Percentiles rank a stretch among this genome's conserved stretches.
phyloP scores from a whole-genome alignment of 495 filamentous ascomycete species.

The Penicillium argentinense region DNA sequence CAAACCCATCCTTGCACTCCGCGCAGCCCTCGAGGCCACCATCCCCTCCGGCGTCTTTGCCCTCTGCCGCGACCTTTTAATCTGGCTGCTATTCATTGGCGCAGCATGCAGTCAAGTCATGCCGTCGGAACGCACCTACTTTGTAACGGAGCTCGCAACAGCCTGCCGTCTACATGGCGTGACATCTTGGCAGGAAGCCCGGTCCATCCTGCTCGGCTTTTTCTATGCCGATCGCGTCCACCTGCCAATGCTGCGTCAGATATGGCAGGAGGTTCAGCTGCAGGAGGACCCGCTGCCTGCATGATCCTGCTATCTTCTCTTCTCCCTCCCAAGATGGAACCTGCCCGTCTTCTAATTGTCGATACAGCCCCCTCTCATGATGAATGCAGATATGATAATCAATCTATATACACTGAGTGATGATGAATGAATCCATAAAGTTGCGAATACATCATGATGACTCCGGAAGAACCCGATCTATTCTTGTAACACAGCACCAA shows the following conservation, averaged over 20 bases:
- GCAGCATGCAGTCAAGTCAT: slow-evolving; percentile 34
- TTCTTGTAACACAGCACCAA: too few species aligned
- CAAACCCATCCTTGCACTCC: slow-evolving; percentile 40
- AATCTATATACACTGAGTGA: too few species aligned
- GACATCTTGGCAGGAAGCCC: slow-evolving; percentile 39
- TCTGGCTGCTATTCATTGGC: slow-evolving; percentile 46
- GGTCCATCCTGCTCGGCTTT: slow-evolving; percentile 35
- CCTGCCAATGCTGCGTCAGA: slow-evolving; percentile 28
- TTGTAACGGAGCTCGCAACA: slow-evolving; percentile 36
- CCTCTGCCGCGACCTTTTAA: slow-evolving; percentile 38
- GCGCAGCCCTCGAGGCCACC: slow-evolving; percentile 36
- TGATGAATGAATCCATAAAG: too few species aligned
- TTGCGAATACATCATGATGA: too few species aligned
- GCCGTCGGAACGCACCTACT: slow-evolving; percentile 33
- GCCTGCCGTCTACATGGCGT: slow-evolving; percentile 33
- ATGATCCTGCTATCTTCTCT: background rate
- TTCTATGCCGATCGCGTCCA: slow-evolving; percentile 46
- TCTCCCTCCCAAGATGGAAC: background rate
- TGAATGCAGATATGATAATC: too few species aligned
- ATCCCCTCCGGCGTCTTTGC: slow-evolving; percentile 37
- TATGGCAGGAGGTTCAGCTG: slow-evolving; percentile 42
- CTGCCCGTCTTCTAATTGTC: background rate
- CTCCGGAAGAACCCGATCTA: too few species aligned
- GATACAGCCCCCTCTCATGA: background rate
- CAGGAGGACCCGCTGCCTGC: slow-evolving; percentile 10